Base-by-base conservation (phyloP, 2,329 filamentous ascomycete species). In the Apiospora koreana region DNA sequence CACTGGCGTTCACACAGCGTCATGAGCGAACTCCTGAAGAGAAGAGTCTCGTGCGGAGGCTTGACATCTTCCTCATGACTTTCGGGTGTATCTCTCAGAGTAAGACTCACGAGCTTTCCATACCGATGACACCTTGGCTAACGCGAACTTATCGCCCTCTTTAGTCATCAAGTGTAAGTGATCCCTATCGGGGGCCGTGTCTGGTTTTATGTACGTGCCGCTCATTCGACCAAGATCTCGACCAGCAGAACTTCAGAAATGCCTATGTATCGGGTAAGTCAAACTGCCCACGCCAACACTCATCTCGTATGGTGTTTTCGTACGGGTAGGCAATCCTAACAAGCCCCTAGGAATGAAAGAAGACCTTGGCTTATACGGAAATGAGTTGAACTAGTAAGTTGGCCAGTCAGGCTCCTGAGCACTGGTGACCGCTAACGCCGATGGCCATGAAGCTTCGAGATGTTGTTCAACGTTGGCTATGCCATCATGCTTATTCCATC, bases 401-500 rank as follows among this genome's bases (percentile, higher is more conserved):
- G 2, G 4, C 25, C 14, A 58, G 12, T 16, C 50, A 3, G 25
- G 16, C 25, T 41, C 14, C 67, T 9, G 7, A 7, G 25, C 31
- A 41, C 3, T 21, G 21, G 3, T 5, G n/a, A 43, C 35, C 3
- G 38, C 65, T 48, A 25, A 35, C 23, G 38, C 46, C 25, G 35
- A 69, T 25, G 25, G 18, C 16, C 16, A 42, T 42, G 41, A 65
- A 79, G 77, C 69, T 79, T 81, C 72, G 77, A 76, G 12, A 81
- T 79, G 2, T 79, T 74, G 68, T 81, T 80, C 71, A 79, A 74
- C 50, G 76, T 81, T n/a, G 77, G 76, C 7, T 81, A 81, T 66
- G 79, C 77, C 41, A 75, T 81, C 62, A 79, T 80, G 76, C 70
- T 80, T 10, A 79, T 81, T 45, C 80, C 79, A 8, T 80, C 78